phyloP scores from a whole-genome alignment of 768 basidiomycete species.

The Candolleomyces aberdarensis region DNA sequence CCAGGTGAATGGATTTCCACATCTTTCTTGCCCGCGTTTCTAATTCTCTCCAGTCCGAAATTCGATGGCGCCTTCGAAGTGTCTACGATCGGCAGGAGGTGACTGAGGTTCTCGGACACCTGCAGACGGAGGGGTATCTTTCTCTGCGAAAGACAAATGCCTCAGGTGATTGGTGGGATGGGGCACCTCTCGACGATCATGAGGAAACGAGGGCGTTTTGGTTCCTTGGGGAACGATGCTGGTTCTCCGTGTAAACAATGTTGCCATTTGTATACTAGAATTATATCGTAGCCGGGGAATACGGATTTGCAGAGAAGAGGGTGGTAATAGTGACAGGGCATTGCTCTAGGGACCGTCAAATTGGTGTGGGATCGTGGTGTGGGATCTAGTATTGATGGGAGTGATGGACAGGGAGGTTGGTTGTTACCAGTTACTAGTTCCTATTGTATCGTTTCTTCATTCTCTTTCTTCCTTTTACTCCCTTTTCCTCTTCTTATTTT shows the following conservation, averaged over 20 bases:
- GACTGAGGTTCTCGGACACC: conserved; percentile 52
- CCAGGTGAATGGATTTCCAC: conserved; percentile 44
- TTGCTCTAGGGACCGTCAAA: neutral
- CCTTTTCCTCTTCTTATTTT: conserved; percentile 19
- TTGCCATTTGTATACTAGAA: too few relatives aligned
- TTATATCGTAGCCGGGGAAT: conserved; percentile 1
- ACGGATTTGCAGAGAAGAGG: conserved; percentile 7
- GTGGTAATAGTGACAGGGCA: neutral
- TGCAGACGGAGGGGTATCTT: conserved; percentile 47
- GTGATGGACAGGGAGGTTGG: conserved; percentile 3
- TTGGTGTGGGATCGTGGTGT: conserved; percentile 7
- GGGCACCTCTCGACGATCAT: conserved; percentile 39
- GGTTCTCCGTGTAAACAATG: conserved; percentile 56
- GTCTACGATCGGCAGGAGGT: conserved; percentile 79
- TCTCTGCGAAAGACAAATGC: conserved; percentile 28
- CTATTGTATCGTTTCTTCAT: conserved; percentile 13
- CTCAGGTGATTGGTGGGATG: neutral
- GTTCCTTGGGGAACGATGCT: conserved; percentile 55
- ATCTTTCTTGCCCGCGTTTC: neutral
- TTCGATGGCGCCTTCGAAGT: conserved; percentile 66
- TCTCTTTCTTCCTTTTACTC: conserved; percentile 14
- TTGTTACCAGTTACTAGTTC: conserved; percentile 10
- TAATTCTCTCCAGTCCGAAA: conserved; percentile 47
- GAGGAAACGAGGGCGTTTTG: conserved; percentile 54
- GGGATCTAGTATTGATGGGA: conserved; percentile 5